These are phyloP conservation scores for Diaporthe ilicicola DNA, from an alignment of 2,329 filamentous ascomycete genomes.

Conservation along the genomic window DNA sequence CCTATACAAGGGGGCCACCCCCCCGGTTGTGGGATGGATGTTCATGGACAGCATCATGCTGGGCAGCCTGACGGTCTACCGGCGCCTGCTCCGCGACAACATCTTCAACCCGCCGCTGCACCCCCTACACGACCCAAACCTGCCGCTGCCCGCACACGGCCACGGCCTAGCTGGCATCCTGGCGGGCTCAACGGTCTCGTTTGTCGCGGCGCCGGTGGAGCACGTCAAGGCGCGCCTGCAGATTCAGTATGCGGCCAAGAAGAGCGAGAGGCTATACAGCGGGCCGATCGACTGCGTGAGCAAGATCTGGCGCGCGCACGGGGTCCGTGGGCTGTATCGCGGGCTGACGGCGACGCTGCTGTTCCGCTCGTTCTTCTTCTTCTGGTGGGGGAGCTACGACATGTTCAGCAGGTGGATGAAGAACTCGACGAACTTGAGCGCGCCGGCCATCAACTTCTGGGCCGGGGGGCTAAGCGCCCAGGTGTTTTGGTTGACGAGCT, in stretches of 20 bases:
- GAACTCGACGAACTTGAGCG: slow-evolving; percentile 73
- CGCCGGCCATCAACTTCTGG: slow-evolving; percentile 94
- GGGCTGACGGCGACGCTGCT: slow-evolving; percentile 85
- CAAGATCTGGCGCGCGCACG: slow-evolving; percentile 77
- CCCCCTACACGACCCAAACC: slow-evolving; percentile 43
- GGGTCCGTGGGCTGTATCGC: slow-evolving; percentile 83
- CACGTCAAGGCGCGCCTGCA: slow-evolving; percentile 91
- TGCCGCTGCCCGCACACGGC: slow-evolving; percentile 74
- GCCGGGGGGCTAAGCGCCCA: slow-evolving; percentile 93
- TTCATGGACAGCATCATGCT: slow-evolving; percentile 92
- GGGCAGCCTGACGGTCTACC: slow-evolving; percentile 89
- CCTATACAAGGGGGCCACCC: slow-evolving; percentile 93
- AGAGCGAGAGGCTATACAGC: slow-evolving; percentile 79
- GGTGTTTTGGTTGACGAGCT: slow-evolving; percentile 92
- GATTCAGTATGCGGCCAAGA: slow-evolving; percentile 87
- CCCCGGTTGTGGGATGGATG: slow-evolving; percentile 96
- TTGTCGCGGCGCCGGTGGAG: slow-evolving; percentile 93
- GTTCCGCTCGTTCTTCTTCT: slow-evolving; percentile 95
- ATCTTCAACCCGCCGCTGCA: slow-evolving; percentile 70
- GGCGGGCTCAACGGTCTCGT: slow-evolving; percentile 88
- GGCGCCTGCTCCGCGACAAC: slow-evolving; percentile 81
- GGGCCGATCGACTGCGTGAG: slow-evolving; percentile 85
- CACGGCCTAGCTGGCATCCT: slow-evolving; percentile 89
- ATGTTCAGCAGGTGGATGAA: slow-evolving; percentile 76
- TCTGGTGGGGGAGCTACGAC: slow-evolving; percentile 98